Percentiles rank a stretch among this genome's conserved stretches.
Evolutionary conservation across 495 filamentous ascomycete genomes (phyloP).

Genomic region (Tuber umbilicatum): DNA sequence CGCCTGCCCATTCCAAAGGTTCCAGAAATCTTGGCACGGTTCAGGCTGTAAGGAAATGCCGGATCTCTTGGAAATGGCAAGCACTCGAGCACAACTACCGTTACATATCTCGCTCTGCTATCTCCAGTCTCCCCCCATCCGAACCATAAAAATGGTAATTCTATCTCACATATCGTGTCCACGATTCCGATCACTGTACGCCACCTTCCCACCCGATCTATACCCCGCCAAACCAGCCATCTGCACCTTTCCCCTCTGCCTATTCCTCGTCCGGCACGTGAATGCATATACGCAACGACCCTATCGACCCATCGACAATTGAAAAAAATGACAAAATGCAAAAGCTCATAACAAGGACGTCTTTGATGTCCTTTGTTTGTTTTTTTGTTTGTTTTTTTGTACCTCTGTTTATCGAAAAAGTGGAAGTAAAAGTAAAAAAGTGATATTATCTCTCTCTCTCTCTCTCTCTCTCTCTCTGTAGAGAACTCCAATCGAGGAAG

Average conservation of each 20-base stretch:
- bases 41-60: not conserved
- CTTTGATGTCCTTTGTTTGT: not conserved
- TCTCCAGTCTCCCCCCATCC: not conserved
- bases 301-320: not conserved
- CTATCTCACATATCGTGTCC: not conserved
- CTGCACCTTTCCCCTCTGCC: not conserved
- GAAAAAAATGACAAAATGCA: not conserved
- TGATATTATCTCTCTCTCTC: not conserved
- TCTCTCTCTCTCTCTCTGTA: not conserved
- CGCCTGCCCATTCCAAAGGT: not conserved
- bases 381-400: not conserved
- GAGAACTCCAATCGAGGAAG: not conserved
- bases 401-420: conserved; percentile 1
- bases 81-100: too few relatives aligned
- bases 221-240: not conserved
- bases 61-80: not conserved
- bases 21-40: not conserved
- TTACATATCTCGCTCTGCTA: not conserved
- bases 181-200: not conserved
- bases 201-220: not conserved
- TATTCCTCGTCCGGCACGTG: not conserved
- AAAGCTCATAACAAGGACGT: not conserved
- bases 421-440: not conserved
- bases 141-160: not conserved
- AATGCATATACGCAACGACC: not conserved